Evolutionary conservation across 345 rosid genomes (phyloP), one percentile per base, ranked within the genome.

Genomic region (Odontarrhena argentea): DNA sequence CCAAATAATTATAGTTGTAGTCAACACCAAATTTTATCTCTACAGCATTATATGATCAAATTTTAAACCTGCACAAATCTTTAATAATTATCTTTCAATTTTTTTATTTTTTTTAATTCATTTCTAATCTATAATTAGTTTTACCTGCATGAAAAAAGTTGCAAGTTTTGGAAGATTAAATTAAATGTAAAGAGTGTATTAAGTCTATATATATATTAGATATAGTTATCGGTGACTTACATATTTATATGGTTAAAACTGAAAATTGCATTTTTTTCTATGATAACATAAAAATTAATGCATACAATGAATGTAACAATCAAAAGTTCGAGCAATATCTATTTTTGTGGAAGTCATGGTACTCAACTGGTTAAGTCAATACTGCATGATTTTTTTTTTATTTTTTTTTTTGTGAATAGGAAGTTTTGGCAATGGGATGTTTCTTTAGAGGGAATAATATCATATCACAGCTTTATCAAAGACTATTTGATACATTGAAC

Each of bases 401-500:
- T 26, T 46, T 6, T 50, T 41, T 36, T 41, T 41, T 49, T 28
- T 28, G 4, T 42, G 54, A 42, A 50, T 52, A 32, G 10, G 0
- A 52, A 7, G 49, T 36, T 36, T 45, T 62, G 56, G 37, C 62
- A 5, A 45, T 53, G 22, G 8, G 34, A 54, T 55, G 26, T 63
- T 46, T 50, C 53, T 55, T 40, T 38, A 32, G 3, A 55, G 59
- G 43, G 65, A 63, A 63, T 62, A 44, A 63, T 62, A 44, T 62
- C 6, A 42, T 53, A 52, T 55, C 35, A 47, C 15, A 37, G 63
- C 25, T 56, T 55, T 63, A 38, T 40, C 26, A 18, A 62, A 55
- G 57, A 63, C 37, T 37, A 71, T 47, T 37, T 26, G 76, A 56
- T 64, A 48, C 70, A 71, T 41, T 32, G 70, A 56, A 71, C 71